Evolutionary conservation across 495 filamentous ascomycete genomes (phyloP), one percentile per base, ranked within the genome.

Genomic region (Penicillium goetzii): DNA sequence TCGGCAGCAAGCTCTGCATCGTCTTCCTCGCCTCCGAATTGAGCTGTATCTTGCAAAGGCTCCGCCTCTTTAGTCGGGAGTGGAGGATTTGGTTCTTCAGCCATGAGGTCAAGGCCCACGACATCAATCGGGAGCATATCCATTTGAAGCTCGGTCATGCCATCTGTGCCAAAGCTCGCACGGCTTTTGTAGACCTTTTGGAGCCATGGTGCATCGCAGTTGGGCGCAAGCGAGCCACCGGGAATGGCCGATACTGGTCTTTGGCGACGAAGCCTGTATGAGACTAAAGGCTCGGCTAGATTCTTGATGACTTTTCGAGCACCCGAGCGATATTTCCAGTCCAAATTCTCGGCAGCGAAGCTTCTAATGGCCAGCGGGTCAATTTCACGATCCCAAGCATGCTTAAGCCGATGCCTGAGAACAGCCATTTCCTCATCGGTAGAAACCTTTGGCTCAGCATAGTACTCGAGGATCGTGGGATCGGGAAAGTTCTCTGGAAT

Each of bases 401-500:
- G 79, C 15, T 75, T 72, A 12, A 83, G 56, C 19, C 68, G 66
- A 15, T 56, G 43, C 61, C 78, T 81, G 30, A 98, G 64, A 30
- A 73, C 78, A 3, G 84, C 76, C 23, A 97, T 70, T 2, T 87
- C 86, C 2, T 82, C 80, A 14, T 76, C 66, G 0, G 77, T 78
- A 6, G 93, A 97, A 10, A 98, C 88, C 0, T 88, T 86, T 0
- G 95, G 95, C 63, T 90, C 85, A 7, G 89, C 93, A 64, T 99
- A 98, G 67, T 90, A 97, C 21, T 90, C 81, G 28, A 97, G 79
- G 23, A 97, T 86, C 23, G 89, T 87, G 58, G 78, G 79, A 63
- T 91, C 88, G 0, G 95, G 95, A 67, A 98, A 99, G 25, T 79
- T 77, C 0, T 91, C 89, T 3, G 95, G 94, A 15, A 98, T 89